Percentiles rank a stretch among this genome's conserved stretches.
Evolutionary conservation across 2,329 filamentous ascomycete species (phyloP).

Genomic region (Neonectria sp.): DNA sequence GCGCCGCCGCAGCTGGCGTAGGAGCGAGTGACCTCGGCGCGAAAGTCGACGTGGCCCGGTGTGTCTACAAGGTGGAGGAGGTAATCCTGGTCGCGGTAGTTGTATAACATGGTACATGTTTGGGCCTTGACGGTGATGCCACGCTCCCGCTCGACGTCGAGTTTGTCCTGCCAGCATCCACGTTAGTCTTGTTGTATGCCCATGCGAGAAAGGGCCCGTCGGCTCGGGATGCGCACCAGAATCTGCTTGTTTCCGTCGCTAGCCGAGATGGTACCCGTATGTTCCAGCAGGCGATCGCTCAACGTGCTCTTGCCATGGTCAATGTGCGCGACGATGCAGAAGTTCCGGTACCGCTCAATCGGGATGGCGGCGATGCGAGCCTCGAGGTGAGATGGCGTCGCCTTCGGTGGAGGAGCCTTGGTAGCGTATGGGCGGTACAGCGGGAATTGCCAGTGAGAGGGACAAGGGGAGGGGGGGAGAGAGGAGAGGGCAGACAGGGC

Average conservation of each 20-base stretch:
- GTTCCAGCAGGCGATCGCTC: slow-evolving; percentile 90
- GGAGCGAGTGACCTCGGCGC: slow-evolving; percentile 94
- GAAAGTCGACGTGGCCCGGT: slow-evolving; percentile 97
- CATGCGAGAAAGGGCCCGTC: neutral
- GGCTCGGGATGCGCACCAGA: slow-evolving; percentile 61
- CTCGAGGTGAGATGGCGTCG: slow-evolving; percentile 54
- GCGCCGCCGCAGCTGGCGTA: slow-evolving; percentile 98
- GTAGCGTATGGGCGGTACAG: slow-evolving; percentile 14
- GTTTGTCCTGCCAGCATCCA: slow-evolving; percentile 74
- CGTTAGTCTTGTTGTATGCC: neutral
- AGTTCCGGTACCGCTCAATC: slow-evolving; percentile 88
- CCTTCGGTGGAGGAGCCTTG: slow-evolving; percentile 44
- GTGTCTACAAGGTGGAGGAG: slow-evolving; percentile 96
- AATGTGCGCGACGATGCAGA: slow-evolving; percentile 98
- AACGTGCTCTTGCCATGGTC: slow-evolving; percentile 99
- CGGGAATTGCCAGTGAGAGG: neutral
- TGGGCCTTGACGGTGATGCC: slow-evolving; percentile 99
- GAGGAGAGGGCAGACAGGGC: slow-evolving; percentile 24
- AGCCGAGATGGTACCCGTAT: slow-evolving; percentile 91
- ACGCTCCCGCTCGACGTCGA: slow-evolving; percentile 95
- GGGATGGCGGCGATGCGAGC: slow-evolving; percentile 80
- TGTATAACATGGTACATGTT: slow-evolving; percentile 98
- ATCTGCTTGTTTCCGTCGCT: slow-evolving; percentile 92
- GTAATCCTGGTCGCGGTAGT: slow-evolving; percentile 87
- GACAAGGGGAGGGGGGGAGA: too few species aligned